Percentiles rank a stretch among this genome's conserved stretches.
Evolutionary conservation across 495 filamentous ascomycete genomes (phyloP).

Genomic region (Penicillium antarcticum): DNA sequence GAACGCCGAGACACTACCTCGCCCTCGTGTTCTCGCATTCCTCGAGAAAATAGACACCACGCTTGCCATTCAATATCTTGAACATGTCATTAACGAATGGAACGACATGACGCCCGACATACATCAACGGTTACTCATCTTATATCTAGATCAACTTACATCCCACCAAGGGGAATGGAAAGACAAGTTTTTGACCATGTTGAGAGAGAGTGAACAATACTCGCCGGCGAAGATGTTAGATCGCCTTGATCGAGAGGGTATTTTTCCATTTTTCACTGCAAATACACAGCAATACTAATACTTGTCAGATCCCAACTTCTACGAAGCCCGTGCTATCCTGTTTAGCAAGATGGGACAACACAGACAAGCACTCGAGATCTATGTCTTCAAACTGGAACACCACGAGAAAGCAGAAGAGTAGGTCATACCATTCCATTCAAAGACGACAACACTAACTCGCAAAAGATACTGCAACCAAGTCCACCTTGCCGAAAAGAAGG

Average conservation of each 20-base stretch:
- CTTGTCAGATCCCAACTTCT: constrained; percentile 73
- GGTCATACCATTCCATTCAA: constrained; percentile 2
- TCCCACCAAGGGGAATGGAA: constrained; percentile 53
- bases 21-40: constrained; percentile 71
- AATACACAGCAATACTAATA: not conserved
- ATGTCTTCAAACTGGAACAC: constrained; percentile 89
- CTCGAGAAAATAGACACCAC: constrained; percentile 62
- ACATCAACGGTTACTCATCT: constrained; percentile 75
- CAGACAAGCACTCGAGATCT: constrained; percentile 90
- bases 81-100: constrained; percentile 86
- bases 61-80: constrained; percentile 79
- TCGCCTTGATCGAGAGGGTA: constrained; percentile 75
- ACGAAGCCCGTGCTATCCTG: constrained; percentile 86
- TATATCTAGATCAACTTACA: constrained; percentile 62
- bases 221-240: constrained; percentile 70
- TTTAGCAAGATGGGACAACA: constrained; percentile 95
- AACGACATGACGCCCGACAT: constrained; percentile 81
- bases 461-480: constrained; percentile 83
- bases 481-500: constrained; percentile 61
- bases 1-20: constrained; percentile 85
- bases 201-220: constrained; percentile 76
- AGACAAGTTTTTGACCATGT: constrained; percentile 66
- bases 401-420: constrained; percentile 91
- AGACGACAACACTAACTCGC: constrained; percentile 9
- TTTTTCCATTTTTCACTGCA: constrained; percentile 4